A percentile compares a stretch with the other conserved stretches of the same genome.
Evolutionary conservation across 75 land plant species (phyloP).

Genomic region (Selaginella tamariscina): DNA sequence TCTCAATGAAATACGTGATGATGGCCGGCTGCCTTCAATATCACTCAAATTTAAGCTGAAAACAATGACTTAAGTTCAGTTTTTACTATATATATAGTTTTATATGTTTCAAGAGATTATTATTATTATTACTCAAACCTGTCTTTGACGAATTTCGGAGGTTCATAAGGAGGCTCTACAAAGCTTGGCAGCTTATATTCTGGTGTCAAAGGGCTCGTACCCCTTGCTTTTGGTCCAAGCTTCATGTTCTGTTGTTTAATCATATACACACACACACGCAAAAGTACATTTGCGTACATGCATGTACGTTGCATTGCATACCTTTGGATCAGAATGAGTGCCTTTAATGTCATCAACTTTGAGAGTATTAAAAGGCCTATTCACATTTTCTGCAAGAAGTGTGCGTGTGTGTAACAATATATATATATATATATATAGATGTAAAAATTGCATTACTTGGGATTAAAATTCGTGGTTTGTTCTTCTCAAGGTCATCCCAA

Average conservation of each 20-base stretch:
- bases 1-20: background rate
- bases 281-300: background rate
- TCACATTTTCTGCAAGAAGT: background rate
- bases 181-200: slow-evolving; percentile 3
- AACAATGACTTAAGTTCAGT: background rate
- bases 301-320: no score
- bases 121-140: background rate
- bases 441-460: slow-evolving; percentile 6
- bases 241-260: background rate
- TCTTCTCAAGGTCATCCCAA: background rate
- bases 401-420: background rate
- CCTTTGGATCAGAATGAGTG: background rate
- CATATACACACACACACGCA: background rate
- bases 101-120: background rate
- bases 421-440: no score
- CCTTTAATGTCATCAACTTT: slow-evolving; percentile 4
- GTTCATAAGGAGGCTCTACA: background rate
- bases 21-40: background rate
- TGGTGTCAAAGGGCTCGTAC: slow-evolving; percentile 4
- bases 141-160: slow-evolving; percentile 5
- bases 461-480: background rate
- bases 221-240: slow-evolving; percentile 2
- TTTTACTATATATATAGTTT: background rate
- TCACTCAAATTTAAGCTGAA: background rate
- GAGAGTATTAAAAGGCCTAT: background rate